Base-by-base conservation (phyloP, 1,139 yeast genomes). In the Sugiyamaella xylanicola region DNA sequence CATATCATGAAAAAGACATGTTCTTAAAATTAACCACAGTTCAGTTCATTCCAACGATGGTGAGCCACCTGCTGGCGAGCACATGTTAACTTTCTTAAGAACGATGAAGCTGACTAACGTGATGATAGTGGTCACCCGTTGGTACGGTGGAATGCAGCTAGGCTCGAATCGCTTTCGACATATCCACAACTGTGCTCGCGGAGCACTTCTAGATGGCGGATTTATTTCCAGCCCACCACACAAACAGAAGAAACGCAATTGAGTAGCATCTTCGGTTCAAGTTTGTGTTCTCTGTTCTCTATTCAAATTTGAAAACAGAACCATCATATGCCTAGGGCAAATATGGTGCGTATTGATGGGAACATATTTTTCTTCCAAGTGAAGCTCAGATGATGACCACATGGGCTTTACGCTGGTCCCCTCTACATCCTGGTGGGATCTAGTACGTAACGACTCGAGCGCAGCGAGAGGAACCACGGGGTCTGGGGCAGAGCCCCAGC, bases 81-180 rank as follows among this genome's bases (percentile, higher is more conserved):
- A 84, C 87, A 74, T 90, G 74, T 71, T 90, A 53, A 95, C 87
- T 71, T 72, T 90, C 54, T 70, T 90, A 61, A 81, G 86, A 45
- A 54, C 56, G 11, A 17, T 57, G 92, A 88, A 87, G 63, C 85
- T 81, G 1, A 83, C 90, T 85, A 83, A 90, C 68, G 85, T 87
- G 5, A 77, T 90, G 63, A 95, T 90, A n/a, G 90, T 86, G 21
- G 96, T 89, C 11, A 82, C 87, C 47, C 74, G 98, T 60, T 91
- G 97, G 97, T 91, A 83, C 69, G 96, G 96, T 19, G 98, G 98
- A 7, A 77, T 79, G 0, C 95, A 86, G 61, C 72, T 92, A 17
- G 98, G 98, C 0, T 91, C 97, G 0, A 96, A 88, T 67, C 51
- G 75, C 61, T 92, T 91, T 74, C 87, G 86, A 64, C 97, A 89